Base-by-base conservation (phyloP, 2,329 filamentous ascomycete genomes). In the Proliferodiscus dingleyae region DNA sequence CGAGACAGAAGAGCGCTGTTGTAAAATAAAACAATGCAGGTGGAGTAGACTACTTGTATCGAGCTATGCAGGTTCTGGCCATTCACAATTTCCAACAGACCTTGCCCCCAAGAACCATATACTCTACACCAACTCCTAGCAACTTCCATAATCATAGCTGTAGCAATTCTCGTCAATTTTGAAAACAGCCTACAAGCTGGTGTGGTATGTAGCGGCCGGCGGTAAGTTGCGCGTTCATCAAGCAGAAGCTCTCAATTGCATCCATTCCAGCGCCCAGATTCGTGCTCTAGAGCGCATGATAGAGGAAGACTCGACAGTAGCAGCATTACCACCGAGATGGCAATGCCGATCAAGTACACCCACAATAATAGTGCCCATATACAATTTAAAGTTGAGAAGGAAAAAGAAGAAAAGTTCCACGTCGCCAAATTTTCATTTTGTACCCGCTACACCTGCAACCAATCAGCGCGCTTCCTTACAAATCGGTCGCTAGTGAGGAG, bases 331-430 rank as follows among this genome's bases (percentile, higher is more conserved):
- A 58, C 57, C 54, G 60, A 62, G 62, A 67, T 61, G 66, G 61
- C 49, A 59, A 64, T 64, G 49, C 41, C 52, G 70, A 70, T 64
- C 77, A 76, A 81, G 78, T 72, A 75, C 73, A 77, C 80, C 80
- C 78, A 84, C 80, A 83, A 84, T 83, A 84, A 80, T 79, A 61
- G 76, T 75, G 80, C 78, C 74, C 66, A 78, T 70, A 62, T 75
- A 81, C 83, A 80, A 83, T 62, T 70, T 69, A 67, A 66, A 54
- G 52, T 61, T 61, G 64, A 64, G 71, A 66, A 66, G 69, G 40
- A 60, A 54, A 63, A 63, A 41, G 64, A 61, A 60, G 54, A 50
- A 54, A 50, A 50, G 59, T 43, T 45, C 41, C 32, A 26, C 16
- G 36, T 41, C n/a, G 41, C 29, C 41, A 53, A 51, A 57, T 43